A percentile compares a stretch with the other conserved stretches of the same genome.
Evolutionary conservation across 2,329 filamentous ascomycete species (phyloP).

Genomic region (Stachybotrys elegans): DNA sequence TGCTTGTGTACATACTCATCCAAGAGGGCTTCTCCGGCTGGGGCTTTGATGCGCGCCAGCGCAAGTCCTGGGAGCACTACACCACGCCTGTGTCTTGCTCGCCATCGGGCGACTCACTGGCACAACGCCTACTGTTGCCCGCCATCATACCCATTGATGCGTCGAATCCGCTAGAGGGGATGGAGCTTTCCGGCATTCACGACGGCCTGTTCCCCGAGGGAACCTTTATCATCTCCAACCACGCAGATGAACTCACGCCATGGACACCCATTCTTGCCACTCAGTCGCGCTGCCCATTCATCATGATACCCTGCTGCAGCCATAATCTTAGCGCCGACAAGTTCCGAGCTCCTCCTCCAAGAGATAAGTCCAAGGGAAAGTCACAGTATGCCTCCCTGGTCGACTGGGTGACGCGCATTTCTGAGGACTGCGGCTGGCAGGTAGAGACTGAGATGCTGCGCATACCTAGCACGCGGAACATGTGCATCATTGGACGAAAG

Average conservation of each 20-base stretch:
- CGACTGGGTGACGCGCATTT: conserved; percentile 67
- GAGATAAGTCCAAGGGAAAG: conserved; percentile 41
- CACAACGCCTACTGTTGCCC: conserved; percentile 45
- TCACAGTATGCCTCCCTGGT: conserved; percentile 84
- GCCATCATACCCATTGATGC: conserved; percentile 25
- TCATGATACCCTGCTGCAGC: conserved; percentile 94
- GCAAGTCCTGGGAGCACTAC: conserved; percentile 82
- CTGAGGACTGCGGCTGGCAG: conserved; percentile 66
- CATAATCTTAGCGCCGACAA: conserved; percentile 73
- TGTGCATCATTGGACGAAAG: conserved; percentile 67
- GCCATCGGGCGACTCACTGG: conserved; percentile 29
- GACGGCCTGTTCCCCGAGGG: conserved; percentile 63
- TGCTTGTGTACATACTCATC: conserved; percentile 78
- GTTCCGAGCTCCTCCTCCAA: conserved; percentile 62
- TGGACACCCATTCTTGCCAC: conserved; percentile 91
- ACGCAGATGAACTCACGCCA: conserved; percentile 90
- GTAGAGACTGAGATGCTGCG: conserved; percentile 81
- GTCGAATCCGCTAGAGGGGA: too few species aligned
- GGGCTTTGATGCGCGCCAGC: conserved; percentile 84
- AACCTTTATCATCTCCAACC: conserved; percentile 94
- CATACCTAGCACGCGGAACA: conserved; percentile 89
- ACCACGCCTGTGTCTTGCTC: conserved; percentile 23
- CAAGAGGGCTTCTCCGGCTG: conserved; percentile 78
- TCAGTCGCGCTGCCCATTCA: conserved; percentile 71
- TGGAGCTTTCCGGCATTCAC: conserved; percentile 27